Evolutionary conservation across 352 stramenopile species (phyloP), one percentile per base, ranked within the genome.

Genomic region (Pythium dissimile): DNA sequence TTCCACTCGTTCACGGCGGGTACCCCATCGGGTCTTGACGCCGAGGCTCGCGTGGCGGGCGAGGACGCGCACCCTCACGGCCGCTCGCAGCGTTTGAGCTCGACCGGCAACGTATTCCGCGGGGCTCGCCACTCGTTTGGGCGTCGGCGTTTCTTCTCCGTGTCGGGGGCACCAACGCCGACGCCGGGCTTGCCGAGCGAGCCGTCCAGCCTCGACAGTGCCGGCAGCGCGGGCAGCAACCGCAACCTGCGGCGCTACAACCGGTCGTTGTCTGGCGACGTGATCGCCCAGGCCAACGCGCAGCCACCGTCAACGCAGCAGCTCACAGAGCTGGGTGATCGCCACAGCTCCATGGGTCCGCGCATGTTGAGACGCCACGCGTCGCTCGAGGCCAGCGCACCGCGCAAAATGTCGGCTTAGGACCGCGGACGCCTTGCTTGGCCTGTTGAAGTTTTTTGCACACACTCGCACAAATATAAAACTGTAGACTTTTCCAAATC

Each of bases 71-170:
- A 26, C 16, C 7, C 26, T 8, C 34, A 35, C 2, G 35, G 38
- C 13, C 46, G 35, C 24, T 53, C 53, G 23, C 16, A 64, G 31
- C 62, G 54, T 16, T 54, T 67, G 45, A 43, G 64, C 26, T 90
- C 83, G 41, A 70, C 67, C 1, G 80, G 80, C 30, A 92, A 86
- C 48, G 56, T 89, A 41, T 90, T 89, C 65, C 78, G 73, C 2
- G 78, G 67, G 9, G 75, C 78, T 1, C 78, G 79, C 15, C 80
- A 89, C 59, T 79, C 69, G 45, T 69, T 70, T 21, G 73, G 71
- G 7, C 74, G 77, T 24, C 56, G 60, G 9, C 81, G 78, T 0
- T 82, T 89, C 54, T 84, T 83, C 16, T 88, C 77, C 4, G 60
- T 62, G 18, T 45, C 53, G 39, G 58, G 31, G 11, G 35, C 51